A percentile compares a stretch with the other conserved stretches of the same genome.
Evolutionary conservation across 1,284 basidiomycete genomes (phyloP).

Genomic region (Tylopilus sp.): DNA sequence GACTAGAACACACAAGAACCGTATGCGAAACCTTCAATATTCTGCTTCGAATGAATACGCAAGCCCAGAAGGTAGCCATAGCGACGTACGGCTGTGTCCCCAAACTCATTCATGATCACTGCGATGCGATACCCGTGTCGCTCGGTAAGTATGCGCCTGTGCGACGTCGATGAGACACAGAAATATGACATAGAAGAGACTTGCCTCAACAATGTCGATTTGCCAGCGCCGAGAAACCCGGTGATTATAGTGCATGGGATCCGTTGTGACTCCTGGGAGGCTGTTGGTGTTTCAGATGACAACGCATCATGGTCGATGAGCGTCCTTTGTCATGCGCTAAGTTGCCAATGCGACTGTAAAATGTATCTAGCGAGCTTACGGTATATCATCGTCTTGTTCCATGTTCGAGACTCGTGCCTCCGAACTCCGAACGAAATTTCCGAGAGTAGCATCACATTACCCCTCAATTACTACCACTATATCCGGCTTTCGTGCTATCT

Average conservation of each 20-base stretch:
- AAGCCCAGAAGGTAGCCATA: constrained; percentile 13
- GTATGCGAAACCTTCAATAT: constrained; percentile 67
- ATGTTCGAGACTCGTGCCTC: constrained; percentile 27
- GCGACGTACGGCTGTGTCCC: constrained; percentile 81
- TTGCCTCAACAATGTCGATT: constrained; percentile 87
- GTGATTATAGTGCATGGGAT: constrained; percentile 93
- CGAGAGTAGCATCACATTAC: constrained; percentile 24
- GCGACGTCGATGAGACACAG: constrained; percentile 1
- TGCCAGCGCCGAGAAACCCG: constrained; percentile 93
- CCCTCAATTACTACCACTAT: constrained; percentile 10
- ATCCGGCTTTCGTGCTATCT: constrained; percentile 6
- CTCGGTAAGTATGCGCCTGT: constrained; percentile 88
- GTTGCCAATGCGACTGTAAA: constrained; percentile 9
- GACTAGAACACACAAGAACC: constrained; percentile 48
- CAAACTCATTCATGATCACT: constrained; percentile 97
- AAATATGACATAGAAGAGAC: constrained; percentile 28
- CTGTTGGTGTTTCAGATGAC: background rate
- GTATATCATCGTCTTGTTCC: constrained; percentile 58
- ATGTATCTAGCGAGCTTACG: constrained; percentile 49
- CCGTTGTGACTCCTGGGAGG: constrained; percentile 39
- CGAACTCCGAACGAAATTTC: constrained; percentile 40
- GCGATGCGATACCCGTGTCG: constrained; percentile 94
- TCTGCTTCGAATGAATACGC: constrained; percentile 50
- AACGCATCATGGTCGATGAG: constrained; percentile 56
- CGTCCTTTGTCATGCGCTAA: constrained; percentile 32